Evolutionary conservation across 2,329 filamentous ascomycete species (phyloP), one percentile per base, ranked within the genome.

Genomic region (Cytospora mali): DNA sequence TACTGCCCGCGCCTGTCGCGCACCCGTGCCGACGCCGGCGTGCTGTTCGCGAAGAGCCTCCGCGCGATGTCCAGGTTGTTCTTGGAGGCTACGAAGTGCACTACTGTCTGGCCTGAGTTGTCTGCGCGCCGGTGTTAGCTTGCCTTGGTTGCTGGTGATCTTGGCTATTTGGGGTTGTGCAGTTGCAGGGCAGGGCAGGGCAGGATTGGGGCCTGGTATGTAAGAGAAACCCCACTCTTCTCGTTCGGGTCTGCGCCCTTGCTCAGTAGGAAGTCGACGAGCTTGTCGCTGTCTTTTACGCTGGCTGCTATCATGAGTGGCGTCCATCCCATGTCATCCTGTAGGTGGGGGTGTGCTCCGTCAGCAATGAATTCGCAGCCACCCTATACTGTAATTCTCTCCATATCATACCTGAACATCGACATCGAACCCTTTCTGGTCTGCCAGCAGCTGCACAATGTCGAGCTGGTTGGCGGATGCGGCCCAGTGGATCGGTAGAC

Each of bases 401-500:
- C 9, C 39, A 28, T 18, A 5, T 23, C 42, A 23, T 72, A 92
- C 90, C 77, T 92, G 86, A 21, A 88, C 88, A 75, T 98, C 93
- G 0, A 91, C 85, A 72, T 98, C 92, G 71, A 97, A 97, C 64
- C 82, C 81, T 70, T 88, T 88, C 65, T 82, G 80, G 61, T 90
- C 83, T 2, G 90, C 83, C 4, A 98, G 81, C 23, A 94, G 74
- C 55, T 89, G 81, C 21, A 91, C 87, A 64, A 97, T 92, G 27
- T 88, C 84, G 7, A 89, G 77, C 68, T 87, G 88, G 73, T 95
- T 96, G 75, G 91, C 90, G 25, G 93, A 95, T 2, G 88, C 86
- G 0, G 95, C 94, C 95, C 95, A 99, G 80, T 99, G 95, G 62
- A 98, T 87, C 2, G 95, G 89, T 42, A 97, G 85, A 51, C 95